A percentile compares a stretch with the other conserved stretches of the same genome.
These are phyloP conservation scores for Alternaria sp. DNA, from an alignment of 2,329 filamentous ascomycete species.

Conservation along the genomic window DNA sequence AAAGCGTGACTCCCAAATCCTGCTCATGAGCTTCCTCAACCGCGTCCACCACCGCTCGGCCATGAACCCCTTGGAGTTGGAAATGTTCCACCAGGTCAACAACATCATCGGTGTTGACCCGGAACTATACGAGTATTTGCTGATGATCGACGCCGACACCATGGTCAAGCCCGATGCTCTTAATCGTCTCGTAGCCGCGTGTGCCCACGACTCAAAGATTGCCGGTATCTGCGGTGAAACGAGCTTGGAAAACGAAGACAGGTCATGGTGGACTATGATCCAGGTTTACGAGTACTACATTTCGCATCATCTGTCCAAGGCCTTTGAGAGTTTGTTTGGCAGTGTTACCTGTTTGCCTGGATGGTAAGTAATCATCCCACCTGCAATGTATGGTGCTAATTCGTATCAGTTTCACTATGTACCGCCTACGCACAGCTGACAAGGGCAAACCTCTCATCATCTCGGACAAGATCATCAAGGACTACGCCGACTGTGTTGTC, in stretches of 20 bases:
- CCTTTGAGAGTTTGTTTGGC: constrained; percentile 96
- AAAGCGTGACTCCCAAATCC: constrained; percentile 96
- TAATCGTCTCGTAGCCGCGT: constrained; percentile 89
- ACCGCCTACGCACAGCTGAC: constrained; percentile 90
- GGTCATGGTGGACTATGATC: constrained; percentile 99
- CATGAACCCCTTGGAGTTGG: constrained; percentile 94
- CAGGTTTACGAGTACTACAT: constrained; percentile 99
- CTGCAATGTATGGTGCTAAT: constrained; percentile 19
- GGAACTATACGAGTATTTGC: constrained; percentile 93
- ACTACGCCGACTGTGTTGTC: constrained; percentile 87
- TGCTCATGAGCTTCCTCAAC: constrained; percentile 97
- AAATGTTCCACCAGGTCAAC: constrained; percentile 99
- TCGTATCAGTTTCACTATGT: constrained; percentile 89
- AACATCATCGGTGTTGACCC: constrained; percentile 98
- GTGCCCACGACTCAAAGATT: constrained; percentile 93
- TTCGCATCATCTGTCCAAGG: constrained; percentile 94
- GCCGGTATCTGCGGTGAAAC: constrained; percentile 98
- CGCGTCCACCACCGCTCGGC: constrained; percentile 91
- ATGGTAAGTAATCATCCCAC: constrained; percentile 72
- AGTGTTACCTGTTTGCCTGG: constrained; percentile 98
- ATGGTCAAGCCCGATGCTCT: constrained; percentile 90
- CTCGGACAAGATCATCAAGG: constrained; percentile 81
- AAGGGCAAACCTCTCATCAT: constrained; percentile 95
- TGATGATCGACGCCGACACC: constrained; percentile 98
- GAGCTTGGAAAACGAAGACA: constrained; percentile 91